Percentiles rank a stretch among this genome's conserved stretches.
phyloP scores from a whole-genome alignment of 805 yeast species.

The Lachancea sp. region DNA sequence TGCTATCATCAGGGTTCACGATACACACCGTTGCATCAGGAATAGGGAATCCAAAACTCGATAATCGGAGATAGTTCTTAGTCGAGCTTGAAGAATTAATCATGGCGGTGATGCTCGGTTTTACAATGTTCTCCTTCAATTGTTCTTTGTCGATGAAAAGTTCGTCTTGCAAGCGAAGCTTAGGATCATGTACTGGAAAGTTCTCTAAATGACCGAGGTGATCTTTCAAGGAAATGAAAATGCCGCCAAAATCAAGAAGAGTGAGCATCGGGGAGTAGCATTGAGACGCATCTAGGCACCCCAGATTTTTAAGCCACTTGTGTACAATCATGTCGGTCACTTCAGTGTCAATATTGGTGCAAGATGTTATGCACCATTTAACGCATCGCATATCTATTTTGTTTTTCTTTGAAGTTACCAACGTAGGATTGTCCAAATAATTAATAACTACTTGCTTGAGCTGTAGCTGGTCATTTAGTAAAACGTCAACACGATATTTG shows the following conservation, averaged over 20 bases:
- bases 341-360: constrained; percentile 87
- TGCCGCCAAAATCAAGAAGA: constrained; percentile 90
- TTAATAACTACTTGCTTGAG: constrained; percentile 87
- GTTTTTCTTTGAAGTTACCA: constrained; percentile 71
- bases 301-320: constrained; percentile 85
- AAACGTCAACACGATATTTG: constrained; percentile 58
- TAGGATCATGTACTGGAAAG: constrained; percentile 28
- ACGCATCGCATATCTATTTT: constrained; percentile 73
- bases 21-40: constrained; percentile 92
- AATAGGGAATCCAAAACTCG: constrained; percentile 89
- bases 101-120: constrained; percentile 30
- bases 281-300: constrained; percentile 66
- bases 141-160: constrained; percentile 32
- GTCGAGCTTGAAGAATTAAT: constrained; percentile 30
- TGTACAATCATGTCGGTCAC: constrained; percentile 83
- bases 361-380: constrained; percentile 84
- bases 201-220: constrained; percentile 48
- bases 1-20: constrained; percentile 86
- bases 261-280: constrained; percentile 87
- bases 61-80: constrained; percentile 58
- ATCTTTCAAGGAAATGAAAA: constrained; percentile 86
- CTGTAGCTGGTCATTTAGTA: constrained; percentile 82
- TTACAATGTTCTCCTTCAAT: constrained; percentile 30
- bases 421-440: constrained; percentile 82
- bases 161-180: constrained; percentile 30